Base-by-base conservation (phyloP, 192 early-diverging fungal genomes). In the Irineochytrium annulatum region DNA sequence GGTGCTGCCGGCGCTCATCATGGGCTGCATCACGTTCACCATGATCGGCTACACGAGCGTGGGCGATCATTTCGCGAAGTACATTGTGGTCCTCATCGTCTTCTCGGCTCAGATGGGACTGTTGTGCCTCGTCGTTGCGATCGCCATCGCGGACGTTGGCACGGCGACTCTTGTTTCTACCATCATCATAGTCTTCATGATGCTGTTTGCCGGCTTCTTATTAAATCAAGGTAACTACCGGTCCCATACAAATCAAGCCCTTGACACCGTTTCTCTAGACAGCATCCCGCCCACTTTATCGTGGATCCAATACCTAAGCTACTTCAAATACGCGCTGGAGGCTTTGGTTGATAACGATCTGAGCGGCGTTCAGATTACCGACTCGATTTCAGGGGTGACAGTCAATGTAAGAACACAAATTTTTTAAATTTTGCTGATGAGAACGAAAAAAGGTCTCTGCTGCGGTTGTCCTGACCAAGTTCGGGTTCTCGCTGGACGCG, bases 261-360 rank as follows among this genome's bases (percentile, higher is more conserved):
- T n/a, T n/a, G n/a, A n/a, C n/a, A n/a, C n/a, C n/a, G n/a, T n/a
- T n/a, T n/a, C n/a, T n/a, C n/a, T n/a, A n/a, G n/a, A n/a, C n/a
- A n/a, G n/a, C n/a, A n/a, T n/a, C 73, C 79, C 5, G 70, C 76
- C 19, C 64, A 86, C 4, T n/a, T n/a, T n/a, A n/a, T n/a, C n/a
- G n/a, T 89, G 85, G 84, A 55, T 89, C 3, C 80, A 90, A 59
- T 60, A 82, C 8, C 57, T 91, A 2, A 91, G 90, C 17, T 91
- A 92, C 59, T 97, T 93, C 67, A 93, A 97, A 52, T 82, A 86
- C 68, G 94, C 88, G 4, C 84, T 93, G 48, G 94, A 97, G 57
- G 90, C 94, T 0, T 58, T 97, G 29, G 71, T 93, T 26, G 91
- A 92, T 31, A 97, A 94, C 66, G 94, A 97, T 69, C 78, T 97